Base-by-base conservation (phyloP, 2,329 filamentous ascomycete species). In the Neonectria sp. region DNA sequence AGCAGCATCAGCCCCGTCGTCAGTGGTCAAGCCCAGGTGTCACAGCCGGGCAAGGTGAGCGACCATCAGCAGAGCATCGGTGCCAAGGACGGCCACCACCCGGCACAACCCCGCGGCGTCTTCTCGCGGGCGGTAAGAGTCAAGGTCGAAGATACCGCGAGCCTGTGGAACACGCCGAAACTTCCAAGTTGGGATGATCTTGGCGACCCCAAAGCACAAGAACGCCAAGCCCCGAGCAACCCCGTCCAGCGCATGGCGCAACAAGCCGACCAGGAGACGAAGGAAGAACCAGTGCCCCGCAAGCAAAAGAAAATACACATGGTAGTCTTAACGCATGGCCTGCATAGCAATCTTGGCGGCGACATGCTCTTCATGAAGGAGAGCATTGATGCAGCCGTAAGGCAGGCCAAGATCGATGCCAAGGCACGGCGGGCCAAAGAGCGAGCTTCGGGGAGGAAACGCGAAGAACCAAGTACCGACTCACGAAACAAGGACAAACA, bases 321-420 rank as follows among this genome's bases (percentile, higher is more conserved):
- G 48, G 96, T 99, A 27, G 86, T 99, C 37, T 82, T 99, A 56
- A 98, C 96, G 0, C 96, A 99, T 82, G 96, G 96, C 0, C 81
- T 99, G 70, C 96, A 99, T 80, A 97, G 95, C 81, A 99, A 99
- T 79, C 86, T 98, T 13, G 94, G 96, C 6, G 93, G 95, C 25
- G 96, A 99, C 79, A 97, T 99, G 96, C 85, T 99, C 24, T 99
- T 93, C 78, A 83, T 99, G 79, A 99, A 99, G 78, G 96, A 99
- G 81, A 97, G 94, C 80, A 98, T 99, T 69, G 96, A 99, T 82
- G 90, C 91, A 31, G 91, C 93, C 3, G 92, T 92, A 4, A 91
- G 86, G 74, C 90, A 95, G 77, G 92, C 93, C 31, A 91, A 91
- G 73, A 83, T 90, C 56, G 91, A 93, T 79, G 89, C 91, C 43